Conservation (phyloP, 2,329 filamentous ascomycete genomes). For the Calonectria leucothoes region DNA sequence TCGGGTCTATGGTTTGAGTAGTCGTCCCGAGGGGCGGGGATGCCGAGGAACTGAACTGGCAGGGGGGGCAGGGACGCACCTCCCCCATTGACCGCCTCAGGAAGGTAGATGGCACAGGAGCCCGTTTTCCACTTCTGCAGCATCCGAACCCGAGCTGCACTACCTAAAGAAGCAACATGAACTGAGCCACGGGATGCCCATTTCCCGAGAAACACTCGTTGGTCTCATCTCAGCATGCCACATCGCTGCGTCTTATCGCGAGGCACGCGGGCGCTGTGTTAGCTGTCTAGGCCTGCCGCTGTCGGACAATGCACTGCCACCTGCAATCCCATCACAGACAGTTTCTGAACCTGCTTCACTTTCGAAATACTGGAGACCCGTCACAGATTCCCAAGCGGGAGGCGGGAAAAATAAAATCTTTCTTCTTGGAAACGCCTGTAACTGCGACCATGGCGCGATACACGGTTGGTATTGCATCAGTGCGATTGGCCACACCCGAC, state of each 20-base stretch:
- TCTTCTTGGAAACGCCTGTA: background rate
- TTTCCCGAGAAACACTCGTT: background rate
- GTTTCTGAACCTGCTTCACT: background rate
- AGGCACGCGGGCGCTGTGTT: no score
- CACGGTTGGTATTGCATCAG: background rate
- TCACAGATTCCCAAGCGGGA: no score
- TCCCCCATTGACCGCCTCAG: background rate
- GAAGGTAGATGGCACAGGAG: background rate
- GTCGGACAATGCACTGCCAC: background rate
- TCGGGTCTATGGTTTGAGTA: background rate
- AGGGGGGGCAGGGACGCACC: background rate
- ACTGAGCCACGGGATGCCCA: background rate
- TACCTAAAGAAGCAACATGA: background rate
- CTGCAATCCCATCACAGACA: background rate
- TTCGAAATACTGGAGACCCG: background rate
- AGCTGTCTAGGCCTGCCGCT: background rate
- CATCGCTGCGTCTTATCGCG: no score
- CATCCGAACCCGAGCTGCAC: background rate
- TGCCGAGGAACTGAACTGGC: conserved; percentile 1
- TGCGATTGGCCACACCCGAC: background rate
- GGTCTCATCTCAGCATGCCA: background rate
- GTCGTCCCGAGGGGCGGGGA: background rate
- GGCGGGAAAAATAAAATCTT: background rate
- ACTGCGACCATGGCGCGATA: background rate
- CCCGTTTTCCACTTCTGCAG: background rate